These are phyloP conservation scores for Thecaphora thlaspeos DNA, from an alignment of 1,284 basidiomycete species.

Conservation along the genomic window DNA sequence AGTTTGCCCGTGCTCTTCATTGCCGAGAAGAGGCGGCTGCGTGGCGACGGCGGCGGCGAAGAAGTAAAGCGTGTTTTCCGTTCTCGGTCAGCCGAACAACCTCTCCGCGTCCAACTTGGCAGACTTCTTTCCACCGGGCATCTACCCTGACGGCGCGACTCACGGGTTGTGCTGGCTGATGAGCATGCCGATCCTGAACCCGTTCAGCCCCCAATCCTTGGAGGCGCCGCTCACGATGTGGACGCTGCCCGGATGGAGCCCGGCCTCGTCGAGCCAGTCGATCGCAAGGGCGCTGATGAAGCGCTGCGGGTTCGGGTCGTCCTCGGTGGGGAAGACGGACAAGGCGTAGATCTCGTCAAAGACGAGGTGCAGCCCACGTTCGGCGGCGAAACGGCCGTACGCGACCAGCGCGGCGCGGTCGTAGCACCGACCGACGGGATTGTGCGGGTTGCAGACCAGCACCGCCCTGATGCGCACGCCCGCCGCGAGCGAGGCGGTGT, in stretches of 20 bases:
- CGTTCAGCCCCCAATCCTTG: conserved; percentile 1
- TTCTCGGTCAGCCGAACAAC: no score
- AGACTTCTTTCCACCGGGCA: no score
- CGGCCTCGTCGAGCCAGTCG: conserved; percentile 13
- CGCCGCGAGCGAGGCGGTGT: neutral
- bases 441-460: conserved; percentile 19
- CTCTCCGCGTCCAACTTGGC: no score
- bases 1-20: conserved; percentile 40
- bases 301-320: conserved; percentile 3
- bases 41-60: no score
- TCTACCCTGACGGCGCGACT: neutral
- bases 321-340: conserved; percentile 8
- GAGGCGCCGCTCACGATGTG: conserved; percentile 6
- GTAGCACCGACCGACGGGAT: conserved; percentile 20
- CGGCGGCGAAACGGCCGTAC: conserved; percentile 13
- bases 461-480: conserved; percentile 4
- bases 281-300: conserved; percentile 17
- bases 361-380: conserved; percentile 14
- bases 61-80: no score
- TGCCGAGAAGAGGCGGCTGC: conserved; percentile 11
- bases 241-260: conserved; percentile 46
- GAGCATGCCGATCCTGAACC: conserved; percentile 24
- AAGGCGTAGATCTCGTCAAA: conserved; percentile 17
- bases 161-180: conserved; percentile 23
- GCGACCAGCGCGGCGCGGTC: conserved; percentile 6